Evolutionary conservation across 495 filamentous ascomycete species (phyloP).

Genomic region (Bacidia gigantensis): DNA sequence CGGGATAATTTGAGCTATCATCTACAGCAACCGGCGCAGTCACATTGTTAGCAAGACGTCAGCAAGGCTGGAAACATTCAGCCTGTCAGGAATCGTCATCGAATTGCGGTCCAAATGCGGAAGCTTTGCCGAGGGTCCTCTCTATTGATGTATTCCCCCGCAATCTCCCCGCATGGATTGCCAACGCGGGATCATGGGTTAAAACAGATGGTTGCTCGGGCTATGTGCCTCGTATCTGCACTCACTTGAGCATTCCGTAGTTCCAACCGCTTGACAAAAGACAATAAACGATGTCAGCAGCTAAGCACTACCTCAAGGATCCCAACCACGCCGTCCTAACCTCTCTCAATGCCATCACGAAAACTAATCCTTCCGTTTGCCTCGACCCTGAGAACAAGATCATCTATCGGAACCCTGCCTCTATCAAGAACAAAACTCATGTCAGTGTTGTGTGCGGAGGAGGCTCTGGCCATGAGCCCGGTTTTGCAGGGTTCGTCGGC

Average conservation of each 20-base stretch:
- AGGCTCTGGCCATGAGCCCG: conserved; percentile 86
- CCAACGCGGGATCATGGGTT: background rate
- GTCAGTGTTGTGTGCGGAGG: conserved; percentile 83
- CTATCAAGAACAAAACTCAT: conserved; percentile 24
- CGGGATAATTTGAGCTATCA: conserved; percentile 4
- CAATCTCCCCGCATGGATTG: conserved; percentile 1
- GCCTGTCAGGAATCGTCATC: background rate
- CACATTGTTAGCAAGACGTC: no score
- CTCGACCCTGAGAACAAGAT: conserved; percentile 75
- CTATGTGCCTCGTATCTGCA: background rate
- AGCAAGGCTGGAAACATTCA: no score
- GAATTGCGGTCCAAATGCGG: no score
- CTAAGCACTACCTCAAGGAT: conserved; percentile 90
- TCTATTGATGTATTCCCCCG: conserved; percentile 1
- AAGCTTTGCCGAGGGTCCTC: no score
- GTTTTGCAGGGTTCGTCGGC: conserved; percentile 61
- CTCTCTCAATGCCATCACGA: conserved; percentile 61
- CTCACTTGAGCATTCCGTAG: background rate
- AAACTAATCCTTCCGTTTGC: conserved; percentile 75
- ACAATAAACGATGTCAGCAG: conserved; percentile 22
- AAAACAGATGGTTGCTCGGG: background rate
- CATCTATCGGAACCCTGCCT: conserved; percentile 58
- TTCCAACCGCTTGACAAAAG: no score
- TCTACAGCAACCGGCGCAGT: background rate
- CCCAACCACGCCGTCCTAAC: conserved; percentile 65